phyloP scores from a whole-genome alignment of 192 early-diverging fungal species.

The Gonapodya sp. region DNA sequence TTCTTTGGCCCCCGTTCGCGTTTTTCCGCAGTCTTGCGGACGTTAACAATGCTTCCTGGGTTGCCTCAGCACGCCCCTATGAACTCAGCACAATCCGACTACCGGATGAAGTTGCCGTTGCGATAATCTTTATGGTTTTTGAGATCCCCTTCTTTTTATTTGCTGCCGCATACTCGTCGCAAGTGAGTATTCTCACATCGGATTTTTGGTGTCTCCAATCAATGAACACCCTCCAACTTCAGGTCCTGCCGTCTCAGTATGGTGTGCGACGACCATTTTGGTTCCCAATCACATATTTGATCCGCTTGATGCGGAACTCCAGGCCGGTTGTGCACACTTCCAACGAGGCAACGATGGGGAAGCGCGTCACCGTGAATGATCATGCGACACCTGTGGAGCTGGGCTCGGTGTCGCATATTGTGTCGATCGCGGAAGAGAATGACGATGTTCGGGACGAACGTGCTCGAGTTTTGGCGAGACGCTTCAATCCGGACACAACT shows the following conservation, averaged over 20 bases:
- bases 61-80: too few species aligned
- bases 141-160: conserved; percentile 35
- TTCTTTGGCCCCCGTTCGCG: conserved; percentile 65
- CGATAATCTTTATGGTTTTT: conserved; percentile 44
- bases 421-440: conserved; percentile 44
- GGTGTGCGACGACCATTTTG: conserved; percentile 57
- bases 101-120: conserved; percentile 38
- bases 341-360: not conserved
- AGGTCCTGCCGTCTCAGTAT: conserved; percentile 47
- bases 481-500: conserved; percentile 21
- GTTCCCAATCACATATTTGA: conserved; percentile 30
- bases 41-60: too few species aligned
- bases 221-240: too few species aligned
- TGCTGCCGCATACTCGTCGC: conserved; percentile 23
- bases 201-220: too few species aligned
- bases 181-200: too few species aligned
- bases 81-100: not conserved
- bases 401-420: too few species aligned
- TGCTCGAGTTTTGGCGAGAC: conserved; percentile 30
- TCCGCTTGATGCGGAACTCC: conserved; percentile 3
- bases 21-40: conserved; percentile 46
- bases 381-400: too few species aligned
- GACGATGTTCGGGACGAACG: conserved; percentile 53
- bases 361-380: too few species aligned
- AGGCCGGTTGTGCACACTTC: not conserved